Conservation (phyloP, 2,329 filamentous ascomycete species). For the Periconia digitata region DNA sequence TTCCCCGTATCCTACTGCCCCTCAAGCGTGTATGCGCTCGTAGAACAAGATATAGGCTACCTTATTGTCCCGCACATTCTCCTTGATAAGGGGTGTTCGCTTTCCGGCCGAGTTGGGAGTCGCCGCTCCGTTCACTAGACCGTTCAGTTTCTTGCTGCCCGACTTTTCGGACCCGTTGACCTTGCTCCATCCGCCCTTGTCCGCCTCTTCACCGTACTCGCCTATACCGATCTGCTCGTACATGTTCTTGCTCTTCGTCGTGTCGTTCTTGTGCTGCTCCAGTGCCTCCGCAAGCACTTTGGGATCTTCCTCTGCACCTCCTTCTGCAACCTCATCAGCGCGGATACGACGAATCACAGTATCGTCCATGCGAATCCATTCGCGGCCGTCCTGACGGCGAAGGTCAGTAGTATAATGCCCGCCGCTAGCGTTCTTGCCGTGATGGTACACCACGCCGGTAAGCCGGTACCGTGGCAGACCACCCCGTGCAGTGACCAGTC, state of each 20-base stretch:
- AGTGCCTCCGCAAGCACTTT: constrained; percentile 66
- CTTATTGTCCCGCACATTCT: constrained; percentile 82
- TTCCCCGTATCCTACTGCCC: not conserved
- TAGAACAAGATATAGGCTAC: constrained; percentile 98
- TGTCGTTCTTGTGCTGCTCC: constrained; percentile 67
- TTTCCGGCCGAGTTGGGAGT: constrained; percentile 55
- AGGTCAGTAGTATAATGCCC: constrained; percentile 99
- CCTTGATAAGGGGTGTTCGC: constrained; percentile 55
- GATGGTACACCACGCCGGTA: constrained; percentile 91
- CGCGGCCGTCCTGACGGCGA: constrained; percentile 86
- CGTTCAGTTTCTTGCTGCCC: constrained; percentile 69
- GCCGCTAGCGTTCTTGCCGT: constrained; percentile 93
- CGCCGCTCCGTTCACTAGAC: constrained; percentile 62
- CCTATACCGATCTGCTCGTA: constrained; percentile 63
- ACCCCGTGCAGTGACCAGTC: constrained; percentile 64
- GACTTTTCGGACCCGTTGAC: constrained; percentile 65
- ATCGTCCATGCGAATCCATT: constrained; percentile 96
- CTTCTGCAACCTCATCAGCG: constrained; percentile 86
- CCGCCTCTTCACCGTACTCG: constrained; percentile 66
- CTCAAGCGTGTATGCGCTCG: constrained; percentile 63
- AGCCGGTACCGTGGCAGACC: constrained; percentile 81
- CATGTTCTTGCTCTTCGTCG: constrained; percentile 63
- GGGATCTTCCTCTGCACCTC: constrained; percentile 76
- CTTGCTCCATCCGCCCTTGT: constrained; percentile 79
- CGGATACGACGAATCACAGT: constrained; percentile 84